Percentiles rank a stretch among this genome's conserved stretches.
Evolutionary conservation across 805 yeast genomes (phyloP).

Genomic region (Aciculoconidium aculeatum): DNA sequence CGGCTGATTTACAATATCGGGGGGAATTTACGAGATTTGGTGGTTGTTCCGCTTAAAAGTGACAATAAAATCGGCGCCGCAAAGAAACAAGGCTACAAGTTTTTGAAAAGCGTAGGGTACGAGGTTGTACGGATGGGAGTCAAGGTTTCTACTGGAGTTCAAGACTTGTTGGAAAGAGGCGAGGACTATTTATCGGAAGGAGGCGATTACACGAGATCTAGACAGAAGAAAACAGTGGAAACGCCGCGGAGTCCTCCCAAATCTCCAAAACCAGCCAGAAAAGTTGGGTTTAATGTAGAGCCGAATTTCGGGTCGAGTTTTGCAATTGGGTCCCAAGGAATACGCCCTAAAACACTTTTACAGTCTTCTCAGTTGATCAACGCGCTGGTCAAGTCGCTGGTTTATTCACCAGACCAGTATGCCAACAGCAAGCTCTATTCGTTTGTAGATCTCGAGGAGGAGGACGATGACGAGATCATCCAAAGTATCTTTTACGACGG

Average conservation of each 20-base stretch:
- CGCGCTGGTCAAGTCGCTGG: conserved; percentile 7
- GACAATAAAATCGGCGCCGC: conserved; percentile 63
- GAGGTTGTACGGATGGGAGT: conserved; percentile 80
- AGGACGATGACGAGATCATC: conserved; percentile 13
- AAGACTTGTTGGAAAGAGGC: conserved; percentile 68
- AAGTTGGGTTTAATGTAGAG: too few relatives aligned
- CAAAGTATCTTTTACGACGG: conserved; percentile 16
- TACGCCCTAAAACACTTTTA: too few relatives aligned
- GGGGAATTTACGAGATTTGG: conserved; percentile 66
- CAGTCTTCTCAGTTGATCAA: conserved; percentile 6
- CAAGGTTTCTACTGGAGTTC: conserved; percentile 84
- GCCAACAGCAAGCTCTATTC: conserved; percentile 23
- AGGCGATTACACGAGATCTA: conserved; percentile 47
- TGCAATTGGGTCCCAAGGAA: too few relatives aligned
- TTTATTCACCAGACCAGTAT: conserved; percentile 12
- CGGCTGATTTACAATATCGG: conserved; percentile 73
- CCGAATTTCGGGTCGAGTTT: too few relatives aligned
- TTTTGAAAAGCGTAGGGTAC: conserved; percentile 72
- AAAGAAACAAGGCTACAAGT: conserved; percentile 67
- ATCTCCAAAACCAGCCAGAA: too few relatives aligned
- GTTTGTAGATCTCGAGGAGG: conserved; percentile 25
- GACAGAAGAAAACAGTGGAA: conserved; percentile 1
- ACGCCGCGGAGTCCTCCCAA: too few relatives aligned
- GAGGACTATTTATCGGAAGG: conserved; percentile 76
- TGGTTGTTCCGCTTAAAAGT: conserved; percentile 69